Base-by-base conservation (phyloP, 768 basidiomycete genomes). In the Rhodotorula toruloides region DNA sequence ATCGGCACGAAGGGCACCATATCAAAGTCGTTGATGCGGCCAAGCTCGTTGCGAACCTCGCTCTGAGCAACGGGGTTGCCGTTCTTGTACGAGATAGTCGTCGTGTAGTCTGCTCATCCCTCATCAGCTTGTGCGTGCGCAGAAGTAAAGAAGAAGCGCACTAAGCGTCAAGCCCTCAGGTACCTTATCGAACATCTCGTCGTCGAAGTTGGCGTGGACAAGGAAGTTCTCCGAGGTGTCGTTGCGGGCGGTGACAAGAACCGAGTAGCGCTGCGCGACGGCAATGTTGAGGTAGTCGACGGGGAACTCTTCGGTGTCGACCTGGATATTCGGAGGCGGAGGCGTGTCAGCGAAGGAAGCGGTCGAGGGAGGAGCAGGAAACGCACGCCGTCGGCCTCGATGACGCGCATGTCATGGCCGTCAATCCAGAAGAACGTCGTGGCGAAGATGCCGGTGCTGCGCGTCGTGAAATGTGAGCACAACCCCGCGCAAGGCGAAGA, bases 231-330 rank as follows among this genome's bases (percentile, higher is more conserved):
- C 80, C 36, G 83, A 79, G 0, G 87, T 88, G 69, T 91, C 89
- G 77, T 93, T 93, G 54, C 87, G 84, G 16, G 94, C 93, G 17
- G 87, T 87, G 58, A 99, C 90, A 39, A 97, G 85, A 46, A 99
- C 81, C 0, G 92, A 93, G 78, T 94, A 96, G 27, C 94, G 85
- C 77, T 98, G 94, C 0, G 92, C 92, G 37, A 88, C 91, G 21
- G 90, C 82, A 62, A 97, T 63, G 48, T 84, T 82, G 55, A 97
- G 73, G 43, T 87, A 77, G 75, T 90, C 87, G 68, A 86, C 86
- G 0, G 86, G 82, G 46, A 79, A 87, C 67, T 86, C 85, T 74
- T 88, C 82, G 4, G 86, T 82, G 79, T 97, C 94, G 1, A 67
- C 14, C 50, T 53, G 61, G 53, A 40, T 29, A 7, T 17, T 3